Conservation (phyloP, 1,139 yeast species). For the Geotrichum restrictum region DNA sequence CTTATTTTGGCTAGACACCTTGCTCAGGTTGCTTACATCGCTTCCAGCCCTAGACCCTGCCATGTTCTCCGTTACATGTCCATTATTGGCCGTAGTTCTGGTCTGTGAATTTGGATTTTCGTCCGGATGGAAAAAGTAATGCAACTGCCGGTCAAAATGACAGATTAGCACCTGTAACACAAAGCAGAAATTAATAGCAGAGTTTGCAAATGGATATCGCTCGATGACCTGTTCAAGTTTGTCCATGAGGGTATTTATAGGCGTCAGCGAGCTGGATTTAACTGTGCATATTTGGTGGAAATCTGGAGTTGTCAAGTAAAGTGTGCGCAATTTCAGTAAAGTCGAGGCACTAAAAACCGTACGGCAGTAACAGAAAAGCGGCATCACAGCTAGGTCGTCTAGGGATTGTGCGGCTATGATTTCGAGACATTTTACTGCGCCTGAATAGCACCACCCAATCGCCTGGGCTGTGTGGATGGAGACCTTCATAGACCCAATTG, state of each 20-base stretch:
- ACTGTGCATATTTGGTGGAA: constrained; percentile 48
- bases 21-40: constrained; percentile 7
- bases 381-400: constrained; percentile 48
- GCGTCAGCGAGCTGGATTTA: constrained; percentile 42
- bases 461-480: constrained; percentile 27
- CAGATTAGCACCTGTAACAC: constrained; percentile 32
- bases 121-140: constrained; percentile 19
- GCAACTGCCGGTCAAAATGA: constrained; percentile 33
- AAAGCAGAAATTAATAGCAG: constrained; percentile 29
- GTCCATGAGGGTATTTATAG: constrained; percentile 46
- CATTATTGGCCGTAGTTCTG: constrained; percentile 16
- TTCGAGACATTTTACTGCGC: constrained; percentile 27
- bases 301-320: constrained; percentile 53
- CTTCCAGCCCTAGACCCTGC: constrained; percentile 4
- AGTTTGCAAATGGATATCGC: constrained; percentile 30
- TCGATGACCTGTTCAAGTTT: constrained; percentile 28
- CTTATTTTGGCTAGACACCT: background rate
- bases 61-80: constrained; percentile 20
- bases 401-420: constrained; percentile 21
- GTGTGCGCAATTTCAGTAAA: constrained; percentile 55
- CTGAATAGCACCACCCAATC: constrained; percentile 28
- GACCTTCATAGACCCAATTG: constrained; percentile 28
- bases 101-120: constrained; percentile 10
- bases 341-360: constrained; percentile 66
- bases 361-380: constrained; percentile 61